Evolutionary conservation across 495 filamentous ascomycete species (phyloP).

Genomic region (Podospora fimiseda): DNA sequence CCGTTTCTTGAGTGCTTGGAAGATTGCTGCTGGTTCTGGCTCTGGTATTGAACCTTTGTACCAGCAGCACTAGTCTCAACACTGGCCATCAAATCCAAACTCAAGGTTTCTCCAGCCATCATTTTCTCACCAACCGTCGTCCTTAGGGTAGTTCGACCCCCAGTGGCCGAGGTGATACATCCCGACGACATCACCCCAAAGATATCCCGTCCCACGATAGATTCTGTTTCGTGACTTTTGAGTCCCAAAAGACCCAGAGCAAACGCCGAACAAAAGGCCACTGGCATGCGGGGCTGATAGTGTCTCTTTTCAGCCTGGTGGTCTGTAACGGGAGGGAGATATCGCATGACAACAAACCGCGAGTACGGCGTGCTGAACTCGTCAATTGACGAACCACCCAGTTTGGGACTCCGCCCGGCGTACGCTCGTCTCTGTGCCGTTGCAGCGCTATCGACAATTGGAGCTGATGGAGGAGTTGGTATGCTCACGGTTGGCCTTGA

Average conservation of each 20-base stretch:
- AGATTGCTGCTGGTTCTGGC: background rate
- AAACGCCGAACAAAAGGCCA: slow-evolving; percentile 24
- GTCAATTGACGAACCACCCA: background rate
- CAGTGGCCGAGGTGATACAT: slow-evolving; percentile 28
- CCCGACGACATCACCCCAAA: slow-evolving; percentile 41
- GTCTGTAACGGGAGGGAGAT: slow-evolving; percentile 1
- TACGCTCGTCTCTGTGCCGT: background rate
- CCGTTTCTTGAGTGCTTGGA: slow-evolving; percentile 8
- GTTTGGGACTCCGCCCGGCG: background rate
- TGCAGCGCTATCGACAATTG: background rate
- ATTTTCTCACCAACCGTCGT: slow-evolving; percentile 32
- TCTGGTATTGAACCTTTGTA: background rate
- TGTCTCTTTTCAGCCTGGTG: background rate
- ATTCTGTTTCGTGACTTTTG: slow-evolving; percentile 22
- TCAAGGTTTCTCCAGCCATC: slow-evolving; percentile 35
- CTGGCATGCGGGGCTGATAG: slow-evolving; percentile 4
- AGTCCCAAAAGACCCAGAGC: slow-evolving; percentile 40
- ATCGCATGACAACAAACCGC: slow-evolving; percentile 33
- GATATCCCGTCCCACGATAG: slow-evolving; percentile 41
- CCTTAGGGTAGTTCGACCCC: slow-evolving; percentile 28
- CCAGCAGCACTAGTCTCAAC: background rate
- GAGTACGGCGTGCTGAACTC: slow-evolving; percentile 40
- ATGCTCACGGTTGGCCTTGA: background rate
- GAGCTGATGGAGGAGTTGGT: background rate
- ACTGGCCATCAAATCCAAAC: slow-evolving; percentile 30